A percentile compares a stretch with the other conserved stretches of the same genome.
phyloP scores from a whole-genome alignment of 352 stramenopile species.

The Globisporangium emineosum region DNA sequence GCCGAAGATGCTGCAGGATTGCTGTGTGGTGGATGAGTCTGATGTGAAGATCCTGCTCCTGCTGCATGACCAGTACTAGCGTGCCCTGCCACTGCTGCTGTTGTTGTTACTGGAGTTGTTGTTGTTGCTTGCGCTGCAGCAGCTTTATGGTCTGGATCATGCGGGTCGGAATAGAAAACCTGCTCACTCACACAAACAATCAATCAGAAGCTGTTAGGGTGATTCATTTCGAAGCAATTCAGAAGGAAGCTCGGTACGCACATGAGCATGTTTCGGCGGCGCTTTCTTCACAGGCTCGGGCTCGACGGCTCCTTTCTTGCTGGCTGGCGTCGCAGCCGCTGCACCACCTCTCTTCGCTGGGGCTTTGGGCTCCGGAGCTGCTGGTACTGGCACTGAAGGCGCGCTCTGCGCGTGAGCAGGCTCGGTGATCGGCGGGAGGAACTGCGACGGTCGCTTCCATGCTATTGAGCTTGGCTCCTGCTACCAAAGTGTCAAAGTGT shows the following conservation, averaged over 20 bases:
- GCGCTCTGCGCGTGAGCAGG: slow-evolving; percentile 6
- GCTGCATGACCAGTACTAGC: slow-evolving; percentile 4
- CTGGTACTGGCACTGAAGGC: slow-evolving; percentile 15
- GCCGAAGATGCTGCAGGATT: background rate
- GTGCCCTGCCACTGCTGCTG: background rate
- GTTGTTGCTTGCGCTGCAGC: background rate
- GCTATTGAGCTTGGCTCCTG: slow-evolving; percentile 17
- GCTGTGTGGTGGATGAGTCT: background rate
- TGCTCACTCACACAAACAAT: slow-evolving; percentile 6
- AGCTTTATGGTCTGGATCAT: slow-evolving; percentile 23
- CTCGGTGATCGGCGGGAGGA: slow-evolving; percentile 50
- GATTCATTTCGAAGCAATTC: too few relatives aligned
- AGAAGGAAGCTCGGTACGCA: slow-evolving; percentile 20
- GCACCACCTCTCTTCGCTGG: slow-evolving; percentile 27
- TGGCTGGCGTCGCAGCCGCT: slow-evolving; percentile 5
- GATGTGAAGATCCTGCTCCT: background rate
- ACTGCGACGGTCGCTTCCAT: slow-evolving; percentile 70
- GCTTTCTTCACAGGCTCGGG: slow-evolving; percentile 41
- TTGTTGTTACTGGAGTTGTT: background rate
- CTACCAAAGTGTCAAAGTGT: background rate
- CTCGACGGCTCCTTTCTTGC: slow-evolving; percentile 42
- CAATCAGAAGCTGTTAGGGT: too few relatives aligned
- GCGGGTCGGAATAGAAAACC: slow-evolving; percentile 28
- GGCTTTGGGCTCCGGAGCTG: slow-evolving; percentile 27
- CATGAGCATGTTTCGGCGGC: slow-evolving; percentile 40